Evolutionary conservation across 768 basidiomycete genomes (phyloP).

Genomic region (Hemileccinum impolitum): DNA sequence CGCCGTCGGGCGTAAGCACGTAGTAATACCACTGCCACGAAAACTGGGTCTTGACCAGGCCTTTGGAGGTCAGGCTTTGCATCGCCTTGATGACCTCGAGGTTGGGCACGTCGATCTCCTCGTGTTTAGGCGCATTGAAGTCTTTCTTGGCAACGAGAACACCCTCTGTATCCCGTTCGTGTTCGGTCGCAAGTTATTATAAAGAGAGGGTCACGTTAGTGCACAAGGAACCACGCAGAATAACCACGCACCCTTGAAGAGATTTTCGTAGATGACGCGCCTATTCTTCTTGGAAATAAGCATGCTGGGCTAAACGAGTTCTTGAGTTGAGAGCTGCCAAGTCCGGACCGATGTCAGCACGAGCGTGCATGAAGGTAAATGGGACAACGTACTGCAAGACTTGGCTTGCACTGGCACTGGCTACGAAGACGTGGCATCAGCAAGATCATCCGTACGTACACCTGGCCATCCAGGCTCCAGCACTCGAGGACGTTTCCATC

Average conservation of each 20-base stretch:
- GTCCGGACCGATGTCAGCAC: neutral
- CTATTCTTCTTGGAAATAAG: conserved; percentile 95
- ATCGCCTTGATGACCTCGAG: conserved; percentile 70
- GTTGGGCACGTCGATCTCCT: conserved; percentile 75
- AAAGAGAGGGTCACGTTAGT: neutral
- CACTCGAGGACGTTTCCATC: conserved; percentile 10
- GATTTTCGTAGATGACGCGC: conserved; percentile 96
- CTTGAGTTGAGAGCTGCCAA: conserved; percentile 30
- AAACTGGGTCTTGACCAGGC: conserved; percentile 98
- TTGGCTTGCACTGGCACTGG: conserved; percentile 34
- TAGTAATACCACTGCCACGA: conserved; percentile 99
- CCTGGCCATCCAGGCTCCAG: conserved; percentile 37
- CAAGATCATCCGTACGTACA: conserved; percentile 27
- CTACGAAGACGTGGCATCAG: conserved; percentile 24
- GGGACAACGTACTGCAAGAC: conserved; percentile 34
- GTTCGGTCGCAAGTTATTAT: neutral
- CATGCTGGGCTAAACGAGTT: conserved; percentile 58
- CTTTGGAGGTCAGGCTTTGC: conserved; percentile 67
- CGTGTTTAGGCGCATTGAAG: conserved; percentile 95
- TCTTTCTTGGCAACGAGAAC: conserved; percentile 99
- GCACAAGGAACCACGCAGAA: neutral
- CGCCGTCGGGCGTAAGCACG: conserved; percentile 92
- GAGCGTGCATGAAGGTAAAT: neutral
- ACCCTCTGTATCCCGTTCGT: conserved; percentile 61
- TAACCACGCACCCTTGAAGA: conserved; percentile 89